Evolutionary conservation across 164 flowering plant species (phyloP).

Genomic region (Tinospora cordifolia): DNA sequence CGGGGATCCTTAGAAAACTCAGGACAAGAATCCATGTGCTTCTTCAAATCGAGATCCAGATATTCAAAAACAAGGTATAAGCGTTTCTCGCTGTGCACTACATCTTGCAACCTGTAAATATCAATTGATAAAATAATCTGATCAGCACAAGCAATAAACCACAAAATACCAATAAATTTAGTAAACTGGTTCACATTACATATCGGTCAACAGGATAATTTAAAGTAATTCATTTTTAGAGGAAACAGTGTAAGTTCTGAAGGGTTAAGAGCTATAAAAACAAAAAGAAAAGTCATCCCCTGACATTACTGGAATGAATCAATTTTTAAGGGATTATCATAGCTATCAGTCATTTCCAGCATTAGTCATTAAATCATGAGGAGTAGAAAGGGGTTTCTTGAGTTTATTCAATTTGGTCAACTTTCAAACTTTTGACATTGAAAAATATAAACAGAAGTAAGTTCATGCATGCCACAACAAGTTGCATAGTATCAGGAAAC

Average conservation of each 20-base stretch:
- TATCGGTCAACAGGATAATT: neutral
- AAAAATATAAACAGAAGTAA: neutral
- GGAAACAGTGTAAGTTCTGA: neutral
- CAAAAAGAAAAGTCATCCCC: neutral
- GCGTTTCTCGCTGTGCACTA: constrained; percentile 91
- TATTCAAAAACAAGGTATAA: constrained; percentile 90
- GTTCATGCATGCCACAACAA: no score
- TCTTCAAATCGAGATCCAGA: constrained; percentile 90
- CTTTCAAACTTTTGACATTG: neutral
- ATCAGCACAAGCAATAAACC: neutral
- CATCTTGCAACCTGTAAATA: constrained; percentile 77
- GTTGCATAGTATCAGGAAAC: neutral
- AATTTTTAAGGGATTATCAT: neutral
- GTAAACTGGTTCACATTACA: neutral
- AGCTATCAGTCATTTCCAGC: neutral
- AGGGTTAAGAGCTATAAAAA: neutral
- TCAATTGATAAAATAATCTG: neutral
- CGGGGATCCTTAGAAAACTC: constrained; percentile 72
- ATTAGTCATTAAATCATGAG: neutral
- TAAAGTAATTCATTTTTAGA: neutral
- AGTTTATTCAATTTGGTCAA: neutral
- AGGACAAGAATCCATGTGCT: constrained; percentile 93
- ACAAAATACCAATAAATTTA: neutral
- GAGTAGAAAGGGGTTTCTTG: neutral
- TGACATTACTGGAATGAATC: neutral